phyloP scores from a whole-genome alignment of 106 monocot genomes.

The Dendrobium huoshanense region DNA sequence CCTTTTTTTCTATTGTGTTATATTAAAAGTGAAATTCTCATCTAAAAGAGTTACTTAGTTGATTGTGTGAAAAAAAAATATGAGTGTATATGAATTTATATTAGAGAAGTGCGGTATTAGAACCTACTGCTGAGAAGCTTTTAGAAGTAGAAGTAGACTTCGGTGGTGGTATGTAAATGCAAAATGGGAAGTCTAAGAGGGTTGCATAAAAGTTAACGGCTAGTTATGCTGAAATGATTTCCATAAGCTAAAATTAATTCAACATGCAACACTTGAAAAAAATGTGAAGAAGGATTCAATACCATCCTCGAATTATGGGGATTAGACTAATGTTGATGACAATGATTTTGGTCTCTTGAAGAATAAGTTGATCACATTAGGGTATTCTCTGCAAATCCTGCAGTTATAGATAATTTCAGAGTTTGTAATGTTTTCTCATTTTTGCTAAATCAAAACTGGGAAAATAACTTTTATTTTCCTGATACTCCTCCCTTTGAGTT shows the following conservation, averaged over 20 bases:
- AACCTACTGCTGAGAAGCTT: not conserved
- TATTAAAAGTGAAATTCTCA: too few relatives aligned
- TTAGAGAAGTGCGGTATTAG: not conserved
- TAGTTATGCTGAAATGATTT: not conserved
- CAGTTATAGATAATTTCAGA: not conserved
- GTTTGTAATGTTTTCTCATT: not conserved
- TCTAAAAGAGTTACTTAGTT: not conserved
- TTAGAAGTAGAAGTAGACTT: not conserved
- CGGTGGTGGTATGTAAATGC: not conserved
- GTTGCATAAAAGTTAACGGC: not conserved
- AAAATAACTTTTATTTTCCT: not conserved
- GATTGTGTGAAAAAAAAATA: not conserved
- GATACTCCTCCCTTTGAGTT: not conserved
- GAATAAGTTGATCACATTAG: not conserved
- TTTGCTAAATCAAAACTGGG: not conserved
- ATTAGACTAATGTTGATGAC: not conserved
- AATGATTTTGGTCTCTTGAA: not conserved
- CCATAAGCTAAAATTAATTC: too few relatives aligned
- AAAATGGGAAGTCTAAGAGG: not conserved
- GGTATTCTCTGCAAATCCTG: not conserved
- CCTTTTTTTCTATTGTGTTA: too few relatives aligned
- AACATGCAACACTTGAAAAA: not conserved
- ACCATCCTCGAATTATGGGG: not conserved
- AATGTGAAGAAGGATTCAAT: not conserved
- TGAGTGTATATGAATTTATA: not conserved